Base-by-base conservation (phyloP, 768 basidiomycete genomes). In the Kwoniella bestiolae region DNA sequence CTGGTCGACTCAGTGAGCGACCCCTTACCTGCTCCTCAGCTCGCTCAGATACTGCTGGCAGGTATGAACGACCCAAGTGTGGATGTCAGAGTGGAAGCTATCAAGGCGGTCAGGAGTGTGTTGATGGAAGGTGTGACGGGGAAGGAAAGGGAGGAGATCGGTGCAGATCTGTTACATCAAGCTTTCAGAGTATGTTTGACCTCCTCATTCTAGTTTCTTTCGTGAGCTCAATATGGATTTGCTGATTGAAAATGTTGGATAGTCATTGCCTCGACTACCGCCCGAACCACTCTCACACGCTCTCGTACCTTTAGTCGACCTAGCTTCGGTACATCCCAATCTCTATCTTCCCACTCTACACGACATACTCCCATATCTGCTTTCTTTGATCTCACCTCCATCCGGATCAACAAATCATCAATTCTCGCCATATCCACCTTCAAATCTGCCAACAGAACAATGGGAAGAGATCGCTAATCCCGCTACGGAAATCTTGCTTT, bases 401-500 rank as follows among this genome's bases (percentile, higher is more conserved):
- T 26, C 49, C n/a, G 11, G n/a, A 12, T n/a, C 38, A 2, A 23
- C 60, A 1, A 46, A 59, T 7, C 60, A 58, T 31, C 56, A 62
- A 34, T 67, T 68, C 47, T 73, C 69, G 7, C 50, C 63, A n/a
- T 74, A 65, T 53, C 67, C 49, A 7, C 62, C 59, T 3, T 55
- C 70, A 6, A 21, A 26, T 5, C 2, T 52, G 47, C n/a, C 38
- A 26, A 84, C 86, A 18, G 90, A 92, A 53, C 88, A 90, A 63
- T 85, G 86, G 59, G 85, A 88, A 44, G 88, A 88, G 21, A 84
- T 91, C 31, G 84, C 91, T 9, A 86, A 88, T 57, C 86, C 87
- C 0, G 90, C 91, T 8, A 82, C 93, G 9, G 92, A 94, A 79
- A 87, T 94, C 57, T 89, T 94, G 86, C 84, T 94, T 59, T 87